These are phyloP conservation scores for Daedaleopsis nitida DNA, from an alignment of 768 basidiomycete species.

Conservation along the genomic window DNA sequence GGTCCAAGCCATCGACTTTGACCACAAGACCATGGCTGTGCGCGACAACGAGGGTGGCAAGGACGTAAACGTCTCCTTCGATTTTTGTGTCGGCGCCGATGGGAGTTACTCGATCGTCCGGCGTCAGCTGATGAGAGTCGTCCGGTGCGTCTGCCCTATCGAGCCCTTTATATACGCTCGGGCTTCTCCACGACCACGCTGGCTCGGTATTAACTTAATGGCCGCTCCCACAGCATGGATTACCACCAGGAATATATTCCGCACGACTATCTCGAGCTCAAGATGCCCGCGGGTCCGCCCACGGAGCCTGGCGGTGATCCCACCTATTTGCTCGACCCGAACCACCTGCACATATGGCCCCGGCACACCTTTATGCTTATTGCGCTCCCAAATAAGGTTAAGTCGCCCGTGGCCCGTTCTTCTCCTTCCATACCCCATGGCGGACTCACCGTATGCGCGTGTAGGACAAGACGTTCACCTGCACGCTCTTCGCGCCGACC, in stretches of 20 bases:
- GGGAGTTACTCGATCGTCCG: slow-evolving; percentile 92
- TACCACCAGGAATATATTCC: slow-evolving; percentile 94
- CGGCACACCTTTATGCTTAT: slow-evolving; percentile 99
- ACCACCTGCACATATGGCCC: slow-evolving; percentile 99
- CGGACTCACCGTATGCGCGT: slow-evolving; percentile 23
- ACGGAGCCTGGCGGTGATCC: slow-evolving; percentile 56
- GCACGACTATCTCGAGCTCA: slow-evolving; percentile 95
- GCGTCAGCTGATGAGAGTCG: slow-evolving; percentile 92
- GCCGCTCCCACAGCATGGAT: slow-evolving; percentile 69
- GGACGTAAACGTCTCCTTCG: slow-evolving; percentile 56
- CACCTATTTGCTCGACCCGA: slow-evolving; percentile 85
- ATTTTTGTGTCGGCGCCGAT: slow-evolving; percentile 90
- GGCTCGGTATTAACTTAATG: slow-evolving; percentile 7
- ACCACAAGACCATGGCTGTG: slow-evolving; percentile 56
- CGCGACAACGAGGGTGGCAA: slow-evolving; percentile 45
- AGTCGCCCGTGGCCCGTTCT: slow-evolving; percentile 27
- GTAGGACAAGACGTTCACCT: slow-evolving; percentile 96
- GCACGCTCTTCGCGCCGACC: slow-evolving; percentile 92
- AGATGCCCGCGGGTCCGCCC: slow-evolving; percentile 80
- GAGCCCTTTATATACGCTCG: slow-evolving; percentile 14
- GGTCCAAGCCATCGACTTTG: slow-evolving; percentile 76
- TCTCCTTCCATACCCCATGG: slow-evolving; percentile 26
- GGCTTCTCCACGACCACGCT: slow-evolving; percentile 7
- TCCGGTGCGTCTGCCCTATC: slow-evolving; percentile 61
- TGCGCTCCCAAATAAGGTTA: slow-evolving; percentile 94